Percentiles rank a stretch among this genome's conserved stretches.
These are phyloP conservation scores for Globisporangium iwayamae DNA, from an alignment of 352 stramenopile species.

Conservation along the genomic window DNA sequence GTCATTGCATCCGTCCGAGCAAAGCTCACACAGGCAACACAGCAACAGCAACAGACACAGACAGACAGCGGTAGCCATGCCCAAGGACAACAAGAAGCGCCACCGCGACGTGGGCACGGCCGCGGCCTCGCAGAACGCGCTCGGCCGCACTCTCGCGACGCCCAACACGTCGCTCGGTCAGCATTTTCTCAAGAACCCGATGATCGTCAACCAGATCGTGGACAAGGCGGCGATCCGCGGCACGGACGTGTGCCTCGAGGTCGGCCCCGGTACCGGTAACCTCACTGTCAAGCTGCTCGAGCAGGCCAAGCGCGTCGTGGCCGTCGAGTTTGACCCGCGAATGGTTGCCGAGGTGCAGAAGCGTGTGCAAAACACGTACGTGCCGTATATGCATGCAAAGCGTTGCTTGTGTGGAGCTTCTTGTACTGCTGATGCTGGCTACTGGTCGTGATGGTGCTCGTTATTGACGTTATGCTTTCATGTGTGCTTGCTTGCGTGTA, in stretches of 20 bases:
- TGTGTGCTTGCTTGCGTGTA: not conserved
- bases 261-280: conserved; percentile 98
- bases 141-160: conserved; percentile 89
- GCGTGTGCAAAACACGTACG: conserved; percentile 95
- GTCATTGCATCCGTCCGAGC: too few species aligned
- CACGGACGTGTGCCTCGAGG: conserved; percentile 96
- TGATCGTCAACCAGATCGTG: conserved; percentile 96
- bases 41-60: too few species aligned
- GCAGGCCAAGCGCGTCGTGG: conserved; percentile 96
- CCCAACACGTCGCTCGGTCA: too few species aligned
- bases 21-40: not conserved
- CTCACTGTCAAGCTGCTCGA: conserved; percentile 98
- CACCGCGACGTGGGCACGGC: conserved; percentile 22
- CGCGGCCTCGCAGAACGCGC: conserved; percentile 57
- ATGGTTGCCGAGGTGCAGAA: conserved; percentile 99
- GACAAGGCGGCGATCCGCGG: conserved; percentile 94
- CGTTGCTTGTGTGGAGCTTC: not conserved
- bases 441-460: not conserved
- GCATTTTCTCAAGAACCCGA: conserved; percentile 60
- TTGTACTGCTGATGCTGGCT: not conserved
- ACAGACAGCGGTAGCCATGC: not conserved
- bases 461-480: not conserved
- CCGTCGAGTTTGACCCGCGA: conserved; percentile 97
- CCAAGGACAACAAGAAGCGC: conserved; percentile 85
- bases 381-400: conserved; percentile 4